These are phyloP conservation scores for Eutrema salsugineum DNA, from an alignment of 441 rosid species.

Conservation along the genomic window DNA sequence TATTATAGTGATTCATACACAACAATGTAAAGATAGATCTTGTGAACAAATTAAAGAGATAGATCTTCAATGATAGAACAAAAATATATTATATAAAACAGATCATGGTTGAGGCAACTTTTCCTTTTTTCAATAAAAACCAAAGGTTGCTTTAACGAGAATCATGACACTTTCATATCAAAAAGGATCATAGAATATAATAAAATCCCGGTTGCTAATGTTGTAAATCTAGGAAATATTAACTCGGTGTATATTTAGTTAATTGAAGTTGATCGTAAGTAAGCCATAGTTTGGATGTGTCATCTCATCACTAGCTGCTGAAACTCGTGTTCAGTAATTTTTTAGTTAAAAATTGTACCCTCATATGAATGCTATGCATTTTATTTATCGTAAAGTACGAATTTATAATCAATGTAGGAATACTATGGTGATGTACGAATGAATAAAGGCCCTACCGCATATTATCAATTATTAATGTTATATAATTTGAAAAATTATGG, in stretches of 20 bases:
- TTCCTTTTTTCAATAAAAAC: constrained; percentile 29
- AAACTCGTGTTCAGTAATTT: background rate
- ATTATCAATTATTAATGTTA: constrained; percentile 3
- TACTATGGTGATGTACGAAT: constrained; percentile 29
- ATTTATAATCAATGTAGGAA: constrained; percentile 17
- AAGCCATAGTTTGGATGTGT: constrained; percentile 7
- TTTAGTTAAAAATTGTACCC: background rate
- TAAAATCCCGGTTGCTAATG: constrained; percentile 6
- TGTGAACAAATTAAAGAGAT: constrained; percentile 27
- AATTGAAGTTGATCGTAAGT: background rate
- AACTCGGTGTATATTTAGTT: background rate
- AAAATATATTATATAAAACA: constrained; percentile 23
- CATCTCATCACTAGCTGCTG: background rate
- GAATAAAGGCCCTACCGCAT: constrained; percentile 29
- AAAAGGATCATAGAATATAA: constrained; percentile 1
- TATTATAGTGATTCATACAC: constrained; percentile 21
- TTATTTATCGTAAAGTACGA: constrained; percentile 14
- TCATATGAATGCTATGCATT: background rate
- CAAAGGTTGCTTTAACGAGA: constrained; percentile 30
- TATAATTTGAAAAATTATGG: constrained; percentile 10
- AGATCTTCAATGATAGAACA: constrained; percentile 32
- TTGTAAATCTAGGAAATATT: constrained; percentile 2
- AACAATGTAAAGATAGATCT: constrained; percentile 26
- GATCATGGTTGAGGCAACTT: constrained; percentile 34
- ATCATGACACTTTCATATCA: constrained; percentile 24